These are phyloP conservation scores for Coprinellus aureogranulatus DNA, from an alignment of 768 basidiomycete genomes.

Conservation along the genomic window DNA sequence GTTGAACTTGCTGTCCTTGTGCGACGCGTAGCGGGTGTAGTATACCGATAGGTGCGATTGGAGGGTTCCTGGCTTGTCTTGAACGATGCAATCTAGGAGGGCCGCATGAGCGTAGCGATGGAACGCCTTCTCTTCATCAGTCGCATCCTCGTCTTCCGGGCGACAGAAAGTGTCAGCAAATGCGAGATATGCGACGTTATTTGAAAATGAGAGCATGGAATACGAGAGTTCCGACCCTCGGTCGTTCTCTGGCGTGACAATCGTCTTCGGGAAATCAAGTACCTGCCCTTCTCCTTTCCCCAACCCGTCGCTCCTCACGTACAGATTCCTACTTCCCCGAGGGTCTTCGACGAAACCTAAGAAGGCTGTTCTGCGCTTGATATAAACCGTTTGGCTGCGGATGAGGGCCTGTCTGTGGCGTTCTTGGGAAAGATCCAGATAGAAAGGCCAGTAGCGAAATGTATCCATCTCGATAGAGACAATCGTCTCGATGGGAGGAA, in stretches of 20 bases:
- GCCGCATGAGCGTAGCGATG: conserved; percentile 73
- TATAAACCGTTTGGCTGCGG: conserved; percentile 78
- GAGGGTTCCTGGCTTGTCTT: conserved; percentile 81
- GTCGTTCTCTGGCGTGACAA: conserved; percentile 59
- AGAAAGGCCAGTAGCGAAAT: conserved; percentile 93
- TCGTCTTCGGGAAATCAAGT: conserved; percentile 79
- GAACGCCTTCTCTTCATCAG: conserved; percentile 53
- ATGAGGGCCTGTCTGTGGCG: conserved; percentile 70
- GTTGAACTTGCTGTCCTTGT: conserved; percentile 58
- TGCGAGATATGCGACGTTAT: conserved; percentile 73
- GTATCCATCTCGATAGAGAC: conserved; percentile 86
- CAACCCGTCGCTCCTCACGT: conserved; percentile 82
- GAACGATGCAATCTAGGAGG: conserved; percentile 83
- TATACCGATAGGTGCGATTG: conserved; percentile 74
- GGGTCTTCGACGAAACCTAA: conserved; percentile 94
- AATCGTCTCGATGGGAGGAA: conserved; percentile 83
- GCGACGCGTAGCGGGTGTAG: conserved; percentile 61
- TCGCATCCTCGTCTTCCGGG: conserved; percentile 43
- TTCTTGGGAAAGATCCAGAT: conserved; percentile 70
- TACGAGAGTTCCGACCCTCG: conserved; percentile 72
- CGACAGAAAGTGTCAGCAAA: conserved; percentile 80
- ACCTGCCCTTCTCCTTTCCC: conserved; percentile 82
- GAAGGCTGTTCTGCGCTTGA: conserved; percentile 90
- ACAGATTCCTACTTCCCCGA: conserved; percentile 86
- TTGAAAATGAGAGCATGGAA: conserved; percentile 85